Conservation (phyloP, 139 green algal species). For the Chlamydomonas schloesseri region DNA sequence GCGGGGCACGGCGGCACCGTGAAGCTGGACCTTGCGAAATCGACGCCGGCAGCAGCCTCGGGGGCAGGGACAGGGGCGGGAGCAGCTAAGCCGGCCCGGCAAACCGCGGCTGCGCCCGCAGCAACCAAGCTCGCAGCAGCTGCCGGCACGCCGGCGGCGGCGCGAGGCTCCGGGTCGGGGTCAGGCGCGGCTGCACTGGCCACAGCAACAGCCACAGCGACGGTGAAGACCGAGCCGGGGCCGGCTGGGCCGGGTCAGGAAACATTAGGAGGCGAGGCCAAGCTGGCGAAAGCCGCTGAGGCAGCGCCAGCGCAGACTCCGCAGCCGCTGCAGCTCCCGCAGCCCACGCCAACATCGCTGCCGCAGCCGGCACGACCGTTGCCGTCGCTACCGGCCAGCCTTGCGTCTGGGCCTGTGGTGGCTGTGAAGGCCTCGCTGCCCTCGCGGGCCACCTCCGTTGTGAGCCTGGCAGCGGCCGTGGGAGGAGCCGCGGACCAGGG, state of each 20-base stretch:
- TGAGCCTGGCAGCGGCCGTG: too few relatives aligned
- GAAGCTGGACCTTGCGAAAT: not conserved
- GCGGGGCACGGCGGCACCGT: slow-evolving; percentile 4
- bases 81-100: not conserved
- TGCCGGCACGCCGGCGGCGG: too few relatives aligned
- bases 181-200: not conserved
- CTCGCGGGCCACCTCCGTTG: not conserved
- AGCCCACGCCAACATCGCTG: not conserved
- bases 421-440: slow-evolving; percentile 13
- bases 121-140: too few relatives aligned
- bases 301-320: too few relatives aligned
- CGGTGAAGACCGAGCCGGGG: not conserved
- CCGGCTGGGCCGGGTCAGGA: not conserved
- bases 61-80: not conserved
- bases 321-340: not conserved
- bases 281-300: not conserved
- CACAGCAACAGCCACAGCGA: not conserved
- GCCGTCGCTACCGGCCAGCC: not conserved
- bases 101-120: too few relatives aligned
- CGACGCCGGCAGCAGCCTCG: not conserved
- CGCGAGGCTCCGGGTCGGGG: too few relatives aligned
- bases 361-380: not conserved
- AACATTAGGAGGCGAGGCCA: not conserved
- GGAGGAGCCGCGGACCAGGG: too few relatives aligned
- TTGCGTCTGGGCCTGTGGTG: not conserved